These are phyloP conservation scores for Alternaria ethzedia DNA, from an alignment of 2,329 filamentous ascomycete genomes.

Conservation along the genomic window DNA sequence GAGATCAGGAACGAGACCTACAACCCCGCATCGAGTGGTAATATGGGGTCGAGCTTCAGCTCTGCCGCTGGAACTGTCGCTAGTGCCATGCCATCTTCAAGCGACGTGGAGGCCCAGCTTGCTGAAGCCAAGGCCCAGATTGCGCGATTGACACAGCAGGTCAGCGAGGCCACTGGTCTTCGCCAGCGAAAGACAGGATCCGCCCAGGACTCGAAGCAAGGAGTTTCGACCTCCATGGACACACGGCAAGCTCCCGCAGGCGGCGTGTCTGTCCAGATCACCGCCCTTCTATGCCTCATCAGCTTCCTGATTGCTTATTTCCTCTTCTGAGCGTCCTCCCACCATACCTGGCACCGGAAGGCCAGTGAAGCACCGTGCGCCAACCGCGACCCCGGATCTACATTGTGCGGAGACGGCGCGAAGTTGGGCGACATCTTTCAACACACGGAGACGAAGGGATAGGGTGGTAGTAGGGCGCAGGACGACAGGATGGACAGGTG, in stretches of 20 bases:
- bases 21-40: constrained; percentile 47
- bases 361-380: constrained; percentile 27
- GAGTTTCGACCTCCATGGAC: constrained; percentile 59
- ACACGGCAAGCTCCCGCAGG: constrained; percentile 62
- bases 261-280: constrained; percentile 86
- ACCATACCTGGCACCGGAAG: constrained; percentile 22
- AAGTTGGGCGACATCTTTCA: constrained; percentile 21
- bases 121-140: constrained; percentile 77
- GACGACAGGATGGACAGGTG: constrained; percentile 16
- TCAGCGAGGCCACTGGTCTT: constrained; percentile 64
- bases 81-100: constrained; percentile 55
- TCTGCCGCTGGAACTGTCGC: constrained; percentile 59
- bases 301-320: constrained; percentile 95
- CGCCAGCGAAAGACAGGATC: constrained; percentile 76
- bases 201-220: constrained; percentile 59
- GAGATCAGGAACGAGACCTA: constrained; percentile 50
- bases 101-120: constrained; percentile 76
- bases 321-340: constrained; percentile 74
- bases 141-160: constrained; percentile 67
- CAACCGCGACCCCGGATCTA: constrained; percentile 31
- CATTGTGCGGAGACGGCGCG: constrained; percentile 20
- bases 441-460: constrained; percentile 5
- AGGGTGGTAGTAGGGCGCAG: constrained; percentile 6
- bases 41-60: constrained; percentile 48
- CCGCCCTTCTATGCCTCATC: constrained; percentile 81